Evolutionary conservation across 1,284 basidiomycete species (phyloP).

Genomic region (Pseudozyma sp.): DNA sequence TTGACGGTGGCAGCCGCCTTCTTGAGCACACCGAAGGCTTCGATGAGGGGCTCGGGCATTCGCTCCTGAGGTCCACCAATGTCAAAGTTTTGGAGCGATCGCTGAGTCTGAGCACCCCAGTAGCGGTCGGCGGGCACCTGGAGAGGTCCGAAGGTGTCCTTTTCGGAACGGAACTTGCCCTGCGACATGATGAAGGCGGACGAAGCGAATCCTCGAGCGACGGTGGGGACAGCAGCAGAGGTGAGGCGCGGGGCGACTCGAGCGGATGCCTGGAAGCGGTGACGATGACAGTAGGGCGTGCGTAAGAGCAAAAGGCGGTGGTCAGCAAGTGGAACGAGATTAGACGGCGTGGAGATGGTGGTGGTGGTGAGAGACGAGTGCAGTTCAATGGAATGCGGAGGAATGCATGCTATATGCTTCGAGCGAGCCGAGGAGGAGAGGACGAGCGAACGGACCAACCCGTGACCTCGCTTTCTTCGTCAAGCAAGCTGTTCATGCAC

Average conservation of each 20-base stretch:
- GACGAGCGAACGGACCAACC: constrained; percentile 36
- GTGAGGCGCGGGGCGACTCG: constrained; percentile 40
- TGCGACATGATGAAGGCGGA: constrained; percentile 44
- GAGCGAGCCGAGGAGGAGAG: constrained; percentile 1
- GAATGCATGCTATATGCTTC: not conserved
- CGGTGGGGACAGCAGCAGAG: constrained; percentile 18
- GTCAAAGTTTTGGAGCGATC: constrained; percentile 97
- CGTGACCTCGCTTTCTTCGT: not conserved
- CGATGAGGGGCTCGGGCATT: constrained; percentile 92
- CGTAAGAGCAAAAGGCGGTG: not conserved
- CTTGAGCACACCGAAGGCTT: constrained; percentile 97
- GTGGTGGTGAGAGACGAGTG: not conserved
- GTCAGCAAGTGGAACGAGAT: not conserved
- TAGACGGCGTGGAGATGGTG: not conserved
- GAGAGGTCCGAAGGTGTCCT: constrained; percentile 90
- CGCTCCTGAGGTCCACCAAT: constrained; percentile 94
- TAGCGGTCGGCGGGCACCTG: constrained; percentile 93
- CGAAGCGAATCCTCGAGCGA: constrained; percentile 38
- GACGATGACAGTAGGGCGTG: not conserved
- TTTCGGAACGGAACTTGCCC: constrained; percentile 59
- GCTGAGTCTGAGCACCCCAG: constrained; percentile 99
- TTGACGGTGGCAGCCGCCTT: constrained; percentile 96
- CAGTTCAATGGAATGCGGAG: not conserved
- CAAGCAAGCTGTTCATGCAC: constrained; percentile 12
- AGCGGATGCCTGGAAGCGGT: constrained; percentile 18